Evolutionary conservation across 1,284 basidiomycete genomes (phyloP).

Genomic region (Hypsizygus ulmarius): DNA sequence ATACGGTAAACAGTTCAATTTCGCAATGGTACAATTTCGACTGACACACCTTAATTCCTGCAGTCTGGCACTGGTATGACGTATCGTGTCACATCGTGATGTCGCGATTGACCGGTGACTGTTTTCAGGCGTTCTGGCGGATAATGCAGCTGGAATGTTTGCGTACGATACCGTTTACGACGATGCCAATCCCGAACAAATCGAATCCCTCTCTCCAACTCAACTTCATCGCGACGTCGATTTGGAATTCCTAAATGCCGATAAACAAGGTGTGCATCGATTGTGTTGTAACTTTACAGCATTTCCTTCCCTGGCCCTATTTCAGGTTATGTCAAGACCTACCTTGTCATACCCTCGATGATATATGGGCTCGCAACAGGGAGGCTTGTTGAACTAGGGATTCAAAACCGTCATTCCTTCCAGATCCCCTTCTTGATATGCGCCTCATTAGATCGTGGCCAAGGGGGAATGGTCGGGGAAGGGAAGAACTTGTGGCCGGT

Average conservation of each 20-base stretch:
- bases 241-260: conserved; percentile 33
- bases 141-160: conserved; percentile 35
- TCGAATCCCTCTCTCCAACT: conserved; percentile 34
- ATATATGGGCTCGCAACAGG: conserved; percentile 38
- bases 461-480: conserved; percentile 37
- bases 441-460: conserved; percentile 31
- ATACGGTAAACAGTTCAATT: conserved; percentile 24
- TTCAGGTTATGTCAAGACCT: conserved; percentile 37
- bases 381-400: conserved; percentile 33
- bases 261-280: conserved; percentile 31
- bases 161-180: conserved; percentile 34
- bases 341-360: conserved; percentile 37
- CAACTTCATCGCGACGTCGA: conserved; percentile 39
- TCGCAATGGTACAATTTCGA: background rate
- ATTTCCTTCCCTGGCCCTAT: background rate
- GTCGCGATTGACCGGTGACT: background rate
- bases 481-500: conserved; percentile 42
- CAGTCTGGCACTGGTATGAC: conserved; percentile 14
- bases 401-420: conserved; percentile 35
- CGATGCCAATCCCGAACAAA: conserved; percentile 37
- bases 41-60: background rate
- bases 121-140: conserved; percentile 29
- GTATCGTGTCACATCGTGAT: background rate
- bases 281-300: no score
- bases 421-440: conserved; percentile 34